Percentiles rank a stretch among this genome's conserved stretches.
phyloP scores from a whole-genome alignment of 2,329 filamentous ascomycete genomes.

The Aspergillus puulaauensis region DNA sequence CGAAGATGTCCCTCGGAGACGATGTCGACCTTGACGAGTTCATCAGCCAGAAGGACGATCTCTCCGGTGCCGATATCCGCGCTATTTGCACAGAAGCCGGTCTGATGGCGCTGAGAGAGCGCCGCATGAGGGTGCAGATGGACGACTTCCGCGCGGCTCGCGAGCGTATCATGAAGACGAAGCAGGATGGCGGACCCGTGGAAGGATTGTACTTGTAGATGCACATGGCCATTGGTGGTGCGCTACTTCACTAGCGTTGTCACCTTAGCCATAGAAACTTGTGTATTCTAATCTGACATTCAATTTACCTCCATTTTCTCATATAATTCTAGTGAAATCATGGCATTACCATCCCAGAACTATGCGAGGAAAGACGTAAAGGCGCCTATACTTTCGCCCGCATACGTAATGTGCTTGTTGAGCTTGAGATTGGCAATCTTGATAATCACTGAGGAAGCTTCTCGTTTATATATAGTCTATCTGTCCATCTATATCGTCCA shows the following conservation, averaged over 20 bases:
- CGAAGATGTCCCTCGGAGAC: slow-evolving; percentile 94
- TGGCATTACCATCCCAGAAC: too few species aligned
- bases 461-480: too few species aligned
- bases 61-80: slow-evolving; percentile 97
- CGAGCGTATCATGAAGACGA: slow-evolving; percentile 94
- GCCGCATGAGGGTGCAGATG: slow-evolving; percentile 98
- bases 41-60: slow-evolving; percentile 96
- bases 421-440: too few species aligned
- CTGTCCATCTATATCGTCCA: too few species aligned
- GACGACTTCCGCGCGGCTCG: slow-evolving; percentile 91
- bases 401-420: too few species aligned
- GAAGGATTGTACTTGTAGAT: slow-evolving; percentile 95
- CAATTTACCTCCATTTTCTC: background rate
- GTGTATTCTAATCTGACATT: slow-evolving; percentile 26
- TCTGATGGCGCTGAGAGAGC: slow-evolving; percentile 87
- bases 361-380: too few species aligned
- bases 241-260: slow-evolving; percentile 12
- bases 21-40: slow-evolving; percentile 99
- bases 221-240: slow-evolving; percentile 12
- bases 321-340: background rate
- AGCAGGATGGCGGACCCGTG: slow-evolving; percentile 90
- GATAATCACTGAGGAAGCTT: too few species aligned
- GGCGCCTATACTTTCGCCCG: too few species aligned
- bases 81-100: slow-evolving; percentile 98
- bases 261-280: slow-evolving; percentile 10